phyloP scores from a whole-genome alignment of 176 grass and related monocot genomes.

The Bromus sterilis region DNA sequence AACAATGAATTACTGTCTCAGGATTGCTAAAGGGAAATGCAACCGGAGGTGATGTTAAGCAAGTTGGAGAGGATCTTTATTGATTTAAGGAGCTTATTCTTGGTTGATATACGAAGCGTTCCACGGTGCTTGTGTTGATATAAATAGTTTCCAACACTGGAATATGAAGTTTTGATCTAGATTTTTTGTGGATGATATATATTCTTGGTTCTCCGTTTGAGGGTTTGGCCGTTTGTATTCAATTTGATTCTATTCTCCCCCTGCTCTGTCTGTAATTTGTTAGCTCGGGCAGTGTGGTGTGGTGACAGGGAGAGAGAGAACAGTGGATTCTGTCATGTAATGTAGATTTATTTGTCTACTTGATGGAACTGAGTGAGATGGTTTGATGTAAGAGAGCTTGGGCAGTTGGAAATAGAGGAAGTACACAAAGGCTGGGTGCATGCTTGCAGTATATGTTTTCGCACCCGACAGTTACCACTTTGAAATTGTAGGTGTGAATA shows the following conservation, averaged over 20 bases:
- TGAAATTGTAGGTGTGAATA: background rate
- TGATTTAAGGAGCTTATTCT: background rate
- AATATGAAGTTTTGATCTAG: constrained; percentile 46
- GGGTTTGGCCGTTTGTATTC: constrained; percentile 23
- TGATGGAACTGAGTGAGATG: background rate
- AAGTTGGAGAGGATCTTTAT: background rate
- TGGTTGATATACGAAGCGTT: background rate
- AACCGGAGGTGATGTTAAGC: constrained; percentile 2
- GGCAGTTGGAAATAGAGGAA: constrained; percentile 16
- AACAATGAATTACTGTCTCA: background rate
- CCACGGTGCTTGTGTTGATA: constrained; percentile 12
- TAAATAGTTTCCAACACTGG: constrained; percentile 21
- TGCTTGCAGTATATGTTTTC: background rate
- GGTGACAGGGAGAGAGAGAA: constrained; percentile 14
- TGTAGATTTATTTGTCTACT: background rate
- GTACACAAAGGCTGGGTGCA: background rate
- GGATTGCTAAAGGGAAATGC: background rate
- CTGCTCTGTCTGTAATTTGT: constrained; percentile 15
- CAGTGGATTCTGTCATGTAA: background rate
- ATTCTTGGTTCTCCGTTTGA: constrained; percentile 1
- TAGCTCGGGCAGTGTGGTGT: constrained; percentile 1
- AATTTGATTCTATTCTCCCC: constrained; percentile 16
- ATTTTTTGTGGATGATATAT: constrained; percentile 32
- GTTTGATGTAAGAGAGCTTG: constrained; percentile 5
- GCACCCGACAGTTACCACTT: background rate